phyloP scores from a whole-genome alignment of 2,329 filamentous ascomycete species.

The Talaromyces funiculosus region DNA sequence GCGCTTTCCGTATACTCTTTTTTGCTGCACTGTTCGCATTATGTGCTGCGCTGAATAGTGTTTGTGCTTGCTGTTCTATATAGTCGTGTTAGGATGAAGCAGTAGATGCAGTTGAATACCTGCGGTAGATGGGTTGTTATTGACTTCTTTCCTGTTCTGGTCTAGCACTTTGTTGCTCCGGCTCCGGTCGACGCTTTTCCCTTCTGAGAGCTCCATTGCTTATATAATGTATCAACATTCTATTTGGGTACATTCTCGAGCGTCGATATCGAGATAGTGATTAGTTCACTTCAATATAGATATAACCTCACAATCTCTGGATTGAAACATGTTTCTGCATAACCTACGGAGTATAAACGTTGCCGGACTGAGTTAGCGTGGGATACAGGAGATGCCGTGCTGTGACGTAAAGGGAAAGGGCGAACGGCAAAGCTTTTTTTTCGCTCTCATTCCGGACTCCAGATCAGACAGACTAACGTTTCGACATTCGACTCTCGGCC shows the following conservation, averaged over 20 bases:
- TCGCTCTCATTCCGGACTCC: neutral
- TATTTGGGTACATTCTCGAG: neutral
- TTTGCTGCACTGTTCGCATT: constrained; percentile 12
- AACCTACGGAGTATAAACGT: neutral
- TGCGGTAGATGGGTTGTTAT: neutral
- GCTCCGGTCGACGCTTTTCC: neutral
- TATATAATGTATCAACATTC: too few species aligned
- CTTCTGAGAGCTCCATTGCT: neutral
- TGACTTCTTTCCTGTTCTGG: constrained; percentile 8
- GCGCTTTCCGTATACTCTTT: constrained; percentile 16
- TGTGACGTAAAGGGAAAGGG: constrained; percentile 9
- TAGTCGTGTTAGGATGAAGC: neutral
- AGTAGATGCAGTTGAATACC: neutral
- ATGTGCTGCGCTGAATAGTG: neutral
- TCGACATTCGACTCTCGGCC: neutral
- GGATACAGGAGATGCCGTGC: neutral
- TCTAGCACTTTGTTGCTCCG: constrained; percentile 4
- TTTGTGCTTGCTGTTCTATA: neutral
- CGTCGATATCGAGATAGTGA: neutral
- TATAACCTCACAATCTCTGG: neutral
- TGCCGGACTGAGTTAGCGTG: neutral
- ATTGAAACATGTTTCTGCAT: neutral
- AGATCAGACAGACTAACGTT: constrained; percentile 3
- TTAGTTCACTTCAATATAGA: neutral
- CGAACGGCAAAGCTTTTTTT: constrained; percentile 9